These are phyloP conservation scores for Paxillus rubicundulus DNA, from an alignment of 768 basidiomycete species.

Conservation along the genomic window DNA sequence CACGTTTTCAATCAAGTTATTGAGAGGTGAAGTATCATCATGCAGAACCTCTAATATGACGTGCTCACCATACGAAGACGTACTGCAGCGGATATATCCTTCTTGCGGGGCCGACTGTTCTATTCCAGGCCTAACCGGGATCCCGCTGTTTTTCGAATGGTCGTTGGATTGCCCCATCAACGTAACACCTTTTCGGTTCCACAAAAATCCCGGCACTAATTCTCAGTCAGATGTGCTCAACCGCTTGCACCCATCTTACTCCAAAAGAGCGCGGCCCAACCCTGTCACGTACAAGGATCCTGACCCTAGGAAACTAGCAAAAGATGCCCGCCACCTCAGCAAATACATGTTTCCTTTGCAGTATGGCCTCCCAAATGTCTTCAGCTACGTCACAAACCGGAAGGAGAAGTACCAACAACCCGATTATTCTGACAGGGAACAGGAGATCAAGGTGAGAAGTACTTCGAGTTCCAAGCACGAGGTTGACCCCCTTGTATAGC, in stretches of 20 bases:
- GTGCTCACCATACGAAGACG: conserved; percentile 28
- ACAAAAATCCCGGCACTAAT: neutral
- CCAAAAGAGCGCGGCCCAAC: conserved; percentile 26
- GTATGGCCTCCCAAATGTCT: conserved; percentile 64
- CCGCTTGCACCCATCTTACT: conserved; percentile 46
- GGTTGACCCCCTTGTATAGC: conserved; percentile 15
- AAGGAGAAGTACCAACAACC: conserved; percentile 37
- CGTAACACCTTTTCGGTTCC: conserved; percentile 44
- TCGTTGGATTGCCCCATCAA: conserved; percentile 64
- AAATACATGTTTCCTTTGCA: conserved; percentile 88
- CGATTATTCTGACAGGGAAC: conserved; percentile 60
- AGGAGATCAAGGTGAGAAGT: conserved; percentile 60
- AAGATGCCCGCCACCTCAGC: conserved; percentile 58
- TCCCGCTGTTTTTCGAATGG: conserved; percentile 47
- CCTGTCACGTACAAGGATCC: conserved; percentile 39
- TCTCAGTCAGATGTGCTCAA: conserved; percentile 60
- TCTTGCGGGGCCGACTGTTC: conserved; percentile 60
- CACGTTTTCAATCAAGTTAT: conserved; percentile 8
- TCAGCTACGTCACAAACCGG: conserved; percentile 30
- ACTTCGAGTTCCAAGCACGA: neutral
- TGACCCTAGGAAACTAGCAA: conserved; percentile 45
- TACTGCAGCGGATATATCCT: conserved; percentile 48
- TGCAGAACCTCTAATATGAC: neutral
- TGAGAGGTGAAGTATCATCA: conserved; percentile 16
- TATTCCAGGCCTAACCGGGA: conserved; percentile 60